Conservation (phyloP, 176 grass and related monocot species). For the Oryza officinalis region DNA sequence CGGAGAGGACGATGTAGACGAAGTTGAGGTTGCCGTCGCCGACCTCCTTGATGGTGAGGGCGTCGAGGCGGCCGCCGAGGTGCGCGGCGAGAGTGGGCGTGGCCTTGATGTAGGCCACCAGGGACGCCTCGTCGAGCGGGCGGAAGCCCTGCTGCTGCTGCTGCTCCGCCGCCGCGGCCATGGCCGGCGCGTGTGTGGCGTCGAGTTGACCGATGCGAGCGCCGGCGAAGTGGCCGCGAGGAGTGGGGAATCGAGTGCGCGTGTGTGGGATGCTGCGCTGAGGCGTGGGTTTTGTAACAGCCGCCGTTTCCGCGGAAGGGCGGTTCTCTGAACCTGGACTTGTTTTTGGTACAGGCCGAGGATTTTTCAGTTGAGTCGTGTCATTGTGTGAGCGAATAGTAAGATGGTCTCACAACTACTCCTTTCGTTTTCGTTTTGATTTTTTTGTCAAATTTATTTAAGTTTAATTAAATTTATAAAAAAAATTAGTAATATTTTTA, state of each 20-base stretch:
- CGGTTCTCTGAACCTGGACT: conserved; percentile 63
- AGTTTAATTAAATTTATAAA: no score
- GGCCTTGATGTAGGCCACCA: conserved; percentile 80
- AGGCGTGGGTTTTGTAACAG: conserved; percentile 9
- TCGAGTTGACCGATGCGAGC: neutral
- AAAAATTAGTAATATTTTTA: no score
- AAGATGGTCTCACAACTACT: no score
- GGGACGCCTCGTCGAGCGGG: conserved; percentile 66
- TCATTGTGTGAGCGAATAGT: no score
- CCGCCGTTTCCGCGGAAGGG: neutral
- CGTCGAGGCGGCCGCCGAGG: conserved; percentile 51
- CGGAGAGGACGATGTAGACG: conserved; percentile 84
- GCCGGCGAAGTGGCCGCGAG: neutral
- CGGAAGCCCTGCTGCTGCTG: conserved; percentile 51
- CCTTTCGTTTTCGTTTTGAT: no score
- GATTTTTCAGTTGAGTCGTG: no score
- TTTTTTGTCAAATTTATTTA: no score
- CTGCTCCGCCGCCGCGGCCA: conserved; percentile 37
- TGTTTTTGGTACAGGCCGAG: no score
- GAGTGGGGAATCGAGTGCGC: neutral
- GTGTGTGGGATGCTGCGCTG: neutral
- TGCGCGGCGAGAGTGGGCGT: conserved; percentile 59
- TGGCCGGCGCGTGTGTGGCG: neutral
- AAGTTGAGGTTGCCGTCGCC: conserved; percentile 99
- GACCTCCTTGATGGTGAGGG: conserved; percentile 73